Base-by-base conservation (phyloP, 805 yeast species). In the Yamadazyma philogaea region DNA sequence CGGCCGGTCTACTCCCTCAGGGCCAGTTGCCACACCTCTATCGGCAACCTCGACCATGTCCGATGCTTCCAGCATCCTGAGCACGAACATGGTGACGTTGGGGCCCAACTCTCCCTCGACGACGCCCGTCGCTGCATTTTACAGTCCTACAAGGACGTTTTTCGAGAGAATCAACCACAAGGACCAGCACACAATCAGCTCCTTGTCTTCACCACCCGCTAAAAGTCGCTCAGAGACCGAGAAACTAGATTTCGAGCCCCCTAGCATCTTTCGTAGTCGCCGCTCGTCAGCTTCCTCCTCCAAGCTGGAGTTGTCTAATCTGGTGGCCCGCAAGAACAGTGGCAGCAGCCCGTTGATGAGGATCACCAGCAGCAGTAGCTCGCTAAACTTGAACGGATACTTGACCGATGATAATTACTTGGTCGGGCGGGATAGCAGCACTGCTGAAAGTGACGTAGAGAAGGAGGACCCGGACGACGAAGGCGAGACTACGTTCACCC, bases 331-430 rank as follows among this genome's bases (percentile, higher is more conserved):
- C 12, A 60, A 63, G 27, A 60, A 56, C 46, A 63, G 69, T 16
- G 35, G 57, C 14, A 38, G 52, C 6, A 59, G 68, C 2, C 43
- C 50, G 8, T 53, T 69, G 8, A 49, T 58, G 39, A 56, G 65
- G 27, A 64, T 70, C 28, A 57, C 72, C 30, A 65, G 72, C 44
- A 64, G 71, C 22, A 63, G 64, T 42, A 64, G 71, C 18, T 64
- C 70, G 21, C 54, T 70, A 26, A 70, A 70, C 46, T 57, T 70
- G 36, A 64, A 69, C 43, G 75, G 71, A 7, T 70, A 66, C 45
- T 57, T 70, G 40, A 67, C 72, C 12, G 74, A 66, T 40, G 69
- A 61, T 26, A 40, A 43, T 31, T 34, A 28, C 11, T 36, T 40
- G 3, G 32, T 39, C 6, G 17, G n/a, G 6, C 14, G 28, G 6